phyloP scores from a whole-genome alignment of 306 rosid genomes.

The Rosa rugosa region DNA sequence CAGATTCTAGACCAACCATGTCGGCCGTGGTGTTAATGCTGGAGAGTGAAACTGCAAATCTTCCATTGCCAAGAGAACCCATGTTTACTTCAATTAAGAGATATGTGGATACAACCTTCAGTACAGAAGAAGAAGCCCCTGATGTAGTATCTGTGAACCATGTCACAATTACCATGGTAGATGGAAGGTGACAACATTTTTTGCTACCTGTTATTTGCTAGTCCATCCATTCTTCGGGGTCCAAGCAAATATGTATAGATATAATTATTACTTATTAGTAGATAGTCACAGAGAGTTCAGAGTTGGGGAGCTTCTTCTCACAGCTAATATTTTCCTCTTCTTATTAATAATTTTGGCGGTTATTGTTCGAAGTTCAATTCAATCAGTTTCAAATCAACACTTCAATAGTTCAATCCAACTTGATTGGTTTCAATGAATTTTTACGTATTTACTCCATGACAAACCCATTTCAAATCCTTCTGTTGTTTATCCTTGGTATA shows the following conservation, averaged over 20 bases:
- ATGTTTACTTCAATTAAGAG: constrained; percentile 57
- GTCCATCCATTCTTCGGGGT: background rate
- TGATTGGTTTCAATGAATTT: no score
- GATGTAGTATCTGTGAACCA: constrained; percentile 53
- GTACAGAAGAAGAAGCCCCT: constrained; percentile 45
- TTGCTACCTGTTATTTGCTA: constrained; percentile 12
- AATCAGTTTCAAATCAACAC: no score
- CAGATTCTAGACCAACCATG: constrained; percentile 72
- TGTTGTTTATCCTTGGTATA: no score
- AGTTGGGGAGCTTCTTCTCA: background rate
- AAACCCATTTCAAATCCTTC: no score
- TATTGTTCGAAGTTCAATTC: no score
- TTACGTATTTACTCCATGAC: no score
- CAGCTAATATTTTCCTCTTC: background rate
- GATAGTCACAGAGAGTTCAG: background rate
- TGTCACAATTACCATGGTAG: constrained; percentile 58
- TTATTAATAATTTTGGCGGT: no score
- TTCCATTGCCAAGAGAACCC: constrained; percentile 66
- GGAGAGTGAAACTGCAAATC: constrained; percentile 67
- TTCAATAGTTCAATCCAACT: no score
- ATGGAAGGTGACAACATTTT: constrained; percentile 43
- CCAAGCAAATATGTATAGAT: background rate
- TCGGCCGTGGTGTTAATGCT: constrained; percentile 71
- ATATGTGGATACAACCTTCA: constrained; percentile 42
- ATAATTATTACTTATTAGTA: background rate